Evolutionary conservation across 129 eudicot species (phyloP), one percentile per base, ranked within the genome.

Genomic region (Centaurea solstitialis): DNA sequence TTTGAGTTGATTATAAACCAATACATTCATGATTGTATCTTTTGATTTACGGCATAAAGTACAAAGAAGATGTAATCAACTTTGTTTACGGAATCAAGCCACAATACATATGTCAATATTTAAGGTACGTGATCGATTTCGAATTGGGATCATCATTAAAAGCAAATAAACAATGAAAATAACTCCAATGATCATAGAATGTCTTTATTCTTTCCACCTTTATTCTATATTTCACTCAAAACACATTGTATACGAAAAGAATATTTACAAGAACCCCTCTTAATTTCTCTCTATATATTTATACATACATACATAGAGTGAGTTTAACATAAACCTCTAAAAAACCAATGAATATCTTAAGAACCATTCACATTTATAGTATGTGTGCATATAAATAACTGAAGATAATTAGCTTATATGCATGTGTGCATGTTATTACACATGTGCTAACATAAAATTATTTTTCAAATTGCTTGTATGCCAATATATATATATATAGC

Each of bases 181-280:
- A 61, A 80, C 66, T 72, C 39, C 23, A 81, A 2, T 47, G 39
- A n/a, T 74, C 61, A 35, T 47, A 28, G 70, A 38, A 75, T 74
- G 41, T 20, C 64, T 5, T 68, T 82, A 57, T 82, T 76, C 76
- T 53, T 41, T 37, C 9, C 3, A 59, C 73, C 81, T 76, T 82
- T 53, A 76, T 76, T 57, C 80, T 47, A 39, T 33, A 75, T 7
- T 47, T 79, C 53, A 13, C 59, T 41, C 39, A 22, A 80, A 62
- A 73, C 50, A 61, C 37, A 26, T 9, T 37, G 80, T 22, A 74
- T 81, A 39, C 13, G 67, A 30, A 30, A 81, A 45, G 74, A 74
- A 74, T 74, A 67, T 66, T 62, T 38, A 72, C 35, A 57, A 17
- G 7, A 53, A 53, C 17, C 61, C 20, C 61, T 45, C 61, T 50